Evolutionary conservation across 495 filamentous ascomycete genomes (phyloP).

Genomic region (Hyaloscypha finlandica): DNA sequence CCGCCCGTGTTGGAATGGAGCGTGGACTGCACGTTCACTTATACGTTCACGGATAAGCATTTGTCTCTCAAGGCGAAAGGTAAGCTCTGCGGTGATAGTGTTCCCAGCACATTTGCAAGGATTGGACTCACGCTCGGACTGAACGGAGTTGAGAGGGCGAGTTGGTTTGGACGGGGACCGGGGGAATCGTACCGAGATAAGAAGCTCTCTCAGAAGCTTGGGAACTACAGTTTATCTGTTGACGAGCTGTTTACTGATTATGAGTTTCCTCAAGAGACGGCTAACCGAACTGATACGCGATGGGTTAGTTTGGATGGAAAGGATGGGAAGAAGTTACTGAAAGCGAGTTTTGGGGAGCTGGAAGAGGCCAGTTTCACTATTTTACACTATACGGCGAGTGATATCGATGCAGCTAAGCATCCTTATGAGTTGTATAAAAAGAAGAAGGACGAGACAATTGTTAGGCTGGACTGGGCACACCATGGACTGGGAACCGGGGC

Average conservation of each 20-base stretch:
- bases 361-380: slow-evolving; percentile 54
- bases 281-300: slow-evolving; percentile 61
- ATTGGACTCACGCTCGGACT: slow-evolving; percentile 57
- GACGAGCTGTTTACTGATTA: slow-evolving; percentile 57
- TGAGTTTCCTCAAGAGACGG: slow-evolving; percentile 68
- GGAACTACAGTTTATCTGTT: slow-evolving; percentile 43
- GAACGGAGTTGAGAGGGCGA: slow-evolving; percentile 39
- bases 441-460: slow-evolving; percentile 50
- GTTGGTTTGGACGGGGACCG: slow-evolving; percentile 68
- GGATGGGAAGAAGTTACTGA: slow-evolving; percentile 10
- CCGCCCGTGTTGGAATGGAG: slow-evolving; percentile 65
- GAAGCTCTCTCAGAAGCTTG: slow-evolving; percentile 57
- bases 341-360: slow-evolving; percentile 43
- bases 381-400: slow-evolving; percentile 49
- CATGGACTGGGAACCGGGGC: slow-evolving; percentile 55
- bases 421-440: slow-evolving; percentile 55
- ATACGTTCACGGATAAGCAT: slow-evolving; percentile 47
- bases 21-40: slow-evolving; percentile 54
- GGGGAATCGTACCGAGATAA: slow-evolving; percentile 64
- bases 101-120: slow-evolving; percentile 59
- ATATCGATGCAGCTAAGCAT: slow-evolving; percentile 59
- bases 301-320: slow-evolving; percentile 52
- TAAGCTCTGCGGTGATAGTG: slow-evolving; percentile 36
- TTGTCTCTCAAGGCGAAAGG: slow-evolving; percentile 48
- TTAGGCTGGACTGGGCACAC: slow-evolving; percentile 63